Evolutionary conservation across 805 yeast species (phyloP), one percentile per base, ranked within the genome.

Genomic region (Kluyveromyces wickerhamii): DNA sequence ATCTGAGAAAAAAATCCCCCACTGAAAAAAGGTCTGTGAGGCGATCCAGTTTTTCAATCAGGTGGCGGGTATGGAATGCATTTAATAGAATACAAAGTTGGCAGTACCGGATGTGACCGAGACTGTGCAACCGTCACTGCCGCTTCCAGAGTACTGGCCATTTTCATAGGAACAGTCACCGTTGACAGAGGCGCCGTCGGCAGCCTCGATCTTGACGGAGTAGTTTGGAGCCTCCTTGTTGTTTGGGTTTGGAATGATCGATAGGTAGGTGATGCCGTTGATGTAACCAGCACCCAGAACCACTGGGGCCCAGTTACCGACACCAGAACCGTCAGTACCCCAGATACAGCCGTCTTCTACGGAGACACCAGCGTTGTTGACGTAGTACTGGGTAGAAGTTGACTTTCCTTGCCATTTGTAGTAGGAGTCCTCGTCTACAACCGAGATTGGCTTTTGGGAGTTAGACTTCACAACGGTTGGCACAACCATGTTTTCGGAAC

Each of bases 261-360:
- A 77, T 45, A 79, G 66, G 68, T 79, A 79, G 31, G 81, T 67
- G 47, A 66, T 63, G 40, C 80, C 82, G 41, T 62, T 62, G 30
- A 69, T 66, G 60, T 60, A 69, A 50, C 94, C 94, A 38, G 86
- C 81, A 60, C 94, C 94, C 38, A 81, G 64, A 44, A 75, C 80
- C 38, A 79, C 67, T 46, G 86, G 86, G 35, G 86, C 84, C 84
- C 85, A 79, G 73, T 79, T 79, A 62, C 87, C 86, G 43, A 74
- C 67, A 41, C 71, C 74, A 25, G 74, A 60, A 34, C 75, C 73
- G 8, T 66, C 44, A 23, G 65, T 51, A 53, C 85, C 82, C 87
- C 87, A 79, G 47, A 75, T 56, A 66, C 87, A 79, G 36, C 86
- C 86, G 38, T 77, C 78, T 53, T 69, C 68, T 52, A 63, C 67